A percentile compares a stretch with the other conserved stretches of the same genome.
phyloP scores from a whole-genome alignment of 805 yeast species.

The Wickerhamomyces canadensis region DNA sequence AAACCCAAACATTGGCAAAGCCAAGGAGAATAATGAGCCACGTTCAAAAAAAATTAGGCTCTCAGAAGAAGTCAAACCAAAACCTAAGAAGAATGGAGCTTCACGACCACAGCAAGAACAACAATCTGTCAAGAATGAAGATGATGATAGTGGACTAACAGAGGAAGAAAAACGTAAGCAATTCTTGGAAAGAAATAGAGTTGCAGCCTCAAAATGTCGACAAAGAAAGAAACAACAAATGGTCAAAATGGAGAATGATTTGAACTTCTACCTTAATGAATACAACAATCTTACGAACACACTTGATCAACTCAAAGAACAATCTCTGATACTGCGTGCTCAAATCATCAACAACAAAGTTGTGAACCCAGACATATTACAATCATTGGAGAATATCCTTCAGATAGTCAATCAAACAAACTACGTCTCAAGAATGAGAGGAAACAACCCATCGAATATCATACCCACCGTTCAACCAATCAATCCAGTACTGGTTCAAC shows the following conservation, averaged over 20 bases:
- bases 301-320: constrained; percentile 52
- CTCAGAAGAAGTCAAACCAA: background rate
- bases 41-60: constrained; percentile 1
- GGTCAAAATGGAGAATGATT: constrained; percentile 74
- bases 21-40: constrained; percentile 3
- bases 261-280: constrained; percentile 62
- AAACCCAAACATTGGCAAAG: no score
- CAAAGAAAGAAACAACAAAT: constrained; percentile 89
- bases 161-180: constrained; percentile 72
- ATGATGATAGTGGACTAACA: constrained; percentile 36
- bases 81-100: constrained; percentile 4
- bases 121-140: no score
- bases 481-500: constrained; percentile 22
- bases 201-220: constrained; percentile 94
- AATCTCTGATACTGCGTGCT: constrained; percentile 43
- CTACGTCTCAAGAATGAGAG: constrained; percentile 22
- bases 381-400: constrained; percentile 27
- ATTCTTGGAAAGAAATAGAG: constrained; percentile 83
- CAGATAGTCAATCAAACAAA: constrained; percentile 18
- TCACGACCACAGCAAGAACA: no score
- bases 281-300: constrained; percentile 61
- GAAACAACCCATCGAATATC: constrained; percentile 20
- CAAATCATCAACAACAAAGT: constrained; percentile 28
- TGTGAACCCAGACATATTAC: constrained; percentile 39
- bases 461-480: constrained; percentile 26